Evolutionary conservation across 768 basidiomycete genomes (phyloP), one percentile per base, ranked within the genome.

Genomic region (Termitomyces sp.): DNA sequence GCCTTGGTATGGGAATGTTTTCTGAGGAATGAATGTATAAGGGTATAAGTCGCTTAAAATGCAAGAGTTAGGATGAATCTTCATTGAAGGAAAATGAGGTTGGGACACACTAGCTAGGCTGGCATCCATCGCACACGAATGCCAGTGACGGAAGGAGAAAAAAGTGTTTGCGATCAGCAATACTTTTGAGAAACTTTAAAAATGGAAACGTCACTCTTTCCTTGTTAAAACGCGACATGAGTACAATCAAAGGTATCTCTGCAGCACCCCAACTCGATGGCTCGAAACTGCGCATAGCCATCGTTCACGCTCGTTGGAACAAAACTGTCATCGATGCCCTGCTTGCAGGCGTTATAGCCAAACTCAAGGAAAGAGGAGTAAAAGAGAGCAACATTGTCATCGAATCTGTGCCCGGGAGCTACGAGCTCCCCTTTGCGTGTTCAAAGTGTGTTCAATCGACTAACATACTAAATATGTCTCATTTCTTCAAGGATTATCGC

Each of bases 241-340:
- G 71, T 74, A 73, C 86, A 63, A 86, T 96, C 81, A 96, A 96
- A 76, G 90, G 92, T 41, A 80, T 86, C 52, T 75, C 80, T 16
- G 77, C 82, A 48, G 80, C 88, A 38, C 70, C 82, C 41, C 72
- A 80, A 36, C 82, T 84, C 77, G 92, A 98, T 66, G 95, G 95
- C 52, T 87, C 91, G 2, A 60, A 77, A 28, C 80, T 95, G 54
- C 87, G 95, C 57, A 74, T 97, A 53, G 92, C 91, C 66, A 95
- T 98, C 68, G 90, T 98, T 7, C 96, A 98, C 70, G 93, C 94
- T 18, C 79, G 94, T 74, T 99, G 97, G 97, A 99, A 99, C 77
- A 86, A 84, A 63, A 67, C 75, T 20, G 86, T 99, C 67, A 90
- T 98, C 66, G 87, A 91, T 13, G 84, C 92, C 11, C 83, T 99